Base-by-base conservation (phyloP, 306 rosid species). In the Acmispon strigosus region DNA sequence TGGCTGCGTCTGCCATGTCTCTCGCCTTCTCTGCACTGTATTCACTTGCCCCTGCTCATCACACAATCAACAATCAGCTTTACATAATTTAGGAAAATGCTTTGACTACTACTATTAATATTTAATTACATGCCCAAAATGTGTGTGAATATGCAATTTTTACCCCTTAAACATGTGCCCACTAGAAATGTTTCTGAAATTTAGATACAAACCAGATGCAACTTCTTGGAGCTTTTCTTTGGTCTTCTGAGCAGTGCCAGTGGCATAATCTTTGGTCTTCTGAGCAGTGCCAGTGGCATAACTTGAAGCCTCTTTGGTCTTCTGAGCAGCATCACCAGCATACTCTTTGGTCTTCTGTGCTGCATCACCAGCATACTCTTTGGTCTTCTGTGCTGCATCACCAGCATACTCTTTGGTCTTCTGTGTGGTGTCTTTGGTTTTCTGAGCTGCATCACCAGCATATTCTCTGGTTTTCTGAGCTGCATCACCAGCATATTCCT, bases 201-300 rank as follows among this genome's bases (percentile, higher is more conserved):
- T 39, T 1, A 62, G 11, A 19, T 54, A 78, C 83, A 13, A 57
- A 88, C 98, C 94, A 66, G 92, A 78, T 1, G 92, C 83, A 1
- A 19, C 76, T 0, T 84, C 78, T 44, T 81, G 75, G 63, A 66
- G 8, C 11, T 73, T 78, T 6, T 75, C 84, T 66, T 57, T 71
- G 55, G 72, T 2, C 2, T 66, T 66, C 3, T 48, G 4, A 0
- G 45, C 45, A 6, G 71, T 57, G 16, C 24, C 29, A 29, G 32
- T 17, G 18, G 48, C 60, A 34, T 49, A 49, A 8, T 67, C 73
- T 34, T 52, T 62, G 64, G 47, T 37, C 3, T 17, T 73, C 15
- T 62, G 8, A 7, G 69, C 48, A 13, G 69, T 51, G 10, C 55
- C 68, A 17, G 64, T 13, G 0, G 70, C 65, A 74, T 53, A 62